Evolutionary conservation across 768 basidiomycete species (phyloP).

Genomic region (Trametopsis cervina): DNA sequence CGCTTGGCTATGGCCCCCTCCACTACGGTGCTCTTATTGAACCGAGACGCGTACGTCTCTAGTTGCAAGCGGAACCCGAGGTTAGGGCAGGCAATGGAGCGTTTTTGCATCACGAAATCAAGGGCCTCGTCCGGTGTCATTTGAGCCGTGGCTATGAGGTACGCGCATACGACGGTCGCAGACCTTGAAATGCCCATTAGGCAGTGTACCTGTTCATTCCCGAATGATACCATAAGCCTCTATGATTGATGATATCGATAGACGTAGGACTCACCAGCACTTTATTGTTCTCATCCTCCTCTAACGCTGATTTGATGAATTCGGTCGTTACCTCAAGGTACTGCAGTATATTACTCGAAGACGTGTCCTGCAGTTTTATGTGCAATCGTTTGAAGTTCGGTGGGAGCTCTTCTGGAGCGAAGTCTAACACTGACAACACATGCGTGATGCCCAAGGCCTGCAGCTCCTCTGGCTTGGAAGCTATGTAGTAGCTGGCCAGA

Average conservation of each 20-base stretch:
- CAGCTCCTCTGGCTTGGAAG: constrained; percentile 42
- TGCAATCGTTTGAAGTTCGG: constrained; percentile 42
- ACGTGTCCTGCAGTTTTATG: constrained; percentile 40
- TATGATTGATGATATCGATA: too few species aligned
- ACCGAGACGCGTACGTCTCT: constrained; percentile 24
- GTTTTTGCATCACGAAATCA: constrained; percentile 45
- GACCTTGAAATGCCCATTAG: constrained; percentile 70
- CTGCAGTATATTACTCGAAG: constrained; percentile 33
- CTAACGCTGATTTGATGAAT: constrained; percentile 46
- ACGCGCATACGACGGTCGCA: constrained; percentile 70
- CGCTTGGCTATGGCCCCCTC: not conserved
- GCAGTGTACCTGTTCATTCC: constrained; percentile 58
- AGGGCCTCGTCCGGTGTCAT: constrained; percentile 52
- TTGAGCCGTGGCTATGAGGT: constrained; percentile 38
- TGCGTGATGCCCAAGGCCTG: constrained; percentile 61
- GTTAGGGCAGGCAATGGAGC: constrained; percentile 60
- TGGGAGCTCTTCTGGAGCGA: constrained; percentile 30
- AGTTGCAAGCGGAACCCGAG: constrained; percentile 61
- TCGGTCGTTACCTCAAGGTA: constrained; percentile 43
- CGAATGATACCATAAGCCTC: too few species aligned
- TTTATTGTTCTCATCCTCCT: constrained; percentile 32
- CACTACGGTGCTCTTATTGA: constrained; percentile 1
- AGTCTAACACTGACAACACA: constrained; percentile 59
- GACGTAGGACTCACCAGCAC: constrained; percentile 52
- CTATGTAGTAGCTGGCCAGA: constrained; percentile 56